These are phyloP conservation scores for Ophiostoma triangulosporum DNA, from an alignment of 2,329 filamentous ascomycete species.

Conservation along the genomic window DNA sequence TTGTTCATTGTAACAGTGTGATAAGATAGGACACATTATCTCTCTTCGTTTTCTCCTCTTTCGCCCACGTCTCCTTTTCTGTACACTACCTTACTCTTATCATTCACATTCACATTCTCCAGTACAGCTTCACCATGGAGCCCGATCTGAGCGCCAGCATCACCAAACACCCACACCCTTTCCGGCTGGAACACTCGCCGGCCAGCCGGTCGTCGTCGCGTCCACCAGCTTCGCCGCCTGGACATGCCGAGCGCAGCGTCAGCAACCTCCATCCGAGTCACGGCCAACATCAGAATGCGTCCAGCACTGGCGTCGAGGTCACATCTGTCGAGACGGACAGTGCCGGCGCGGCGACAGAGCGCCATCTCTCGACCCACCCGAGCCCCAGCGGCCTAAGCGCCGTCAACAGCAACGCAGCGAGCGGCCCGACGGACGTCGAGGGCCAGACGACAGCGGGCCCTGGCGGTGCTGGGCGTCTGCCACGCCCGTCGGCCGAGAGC, in stretches of 20 bases:
- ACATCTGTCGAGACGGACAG: constrained; percentile 20
- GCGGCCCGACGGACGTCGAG: constrained; percentile 30
- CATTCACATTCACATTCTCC: not conserved
- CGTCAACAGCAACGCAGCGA: not conserved
- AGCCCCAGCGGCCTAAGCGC: constrained; percentile 3
- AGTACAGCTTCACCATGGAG: constrained; percentile 16
- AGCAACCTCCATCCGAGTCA: constrained; percentile 17
- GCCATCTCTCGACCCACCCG: constrained; percentile 22
- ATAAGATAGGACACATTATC: too few species aligned
- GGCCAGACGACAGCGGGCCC: constrained; percentile 26
- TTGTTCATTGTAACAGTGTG: too few species aligned
- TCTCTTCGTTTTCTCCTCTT: too few species aligned
- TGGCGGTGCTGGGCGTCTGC: constrained; percentile 29
- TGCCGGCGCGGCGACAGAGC: constrained; percentile 28
- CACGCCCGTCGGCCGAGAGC: constrained; percentile 47
- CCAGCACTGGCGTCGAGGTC: constrained; percentile 34
- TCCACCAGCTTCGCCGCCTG: constrained; percentile 12
- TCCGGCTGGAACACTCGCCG: constrained; percentile 24
- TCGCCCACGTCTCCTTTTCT: too few species aligned
- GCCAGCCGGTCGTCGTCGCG: constrained; percentile 18
- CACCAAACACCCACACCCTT: constrained; percentile 25
- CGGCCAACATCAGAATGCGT: constrained; percentile 20
- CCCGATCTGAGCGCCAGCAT: constrained; percentile 21
- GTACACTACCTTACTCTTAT: too few species aligned
- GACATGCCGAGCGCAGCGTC: constrained; percentile 8